Evolutionary conservation across 352 stramenopile species (phyloP), one percentile per base, ranked within the genome.

Genomic region (Globisporangium yorkense): DNA sequence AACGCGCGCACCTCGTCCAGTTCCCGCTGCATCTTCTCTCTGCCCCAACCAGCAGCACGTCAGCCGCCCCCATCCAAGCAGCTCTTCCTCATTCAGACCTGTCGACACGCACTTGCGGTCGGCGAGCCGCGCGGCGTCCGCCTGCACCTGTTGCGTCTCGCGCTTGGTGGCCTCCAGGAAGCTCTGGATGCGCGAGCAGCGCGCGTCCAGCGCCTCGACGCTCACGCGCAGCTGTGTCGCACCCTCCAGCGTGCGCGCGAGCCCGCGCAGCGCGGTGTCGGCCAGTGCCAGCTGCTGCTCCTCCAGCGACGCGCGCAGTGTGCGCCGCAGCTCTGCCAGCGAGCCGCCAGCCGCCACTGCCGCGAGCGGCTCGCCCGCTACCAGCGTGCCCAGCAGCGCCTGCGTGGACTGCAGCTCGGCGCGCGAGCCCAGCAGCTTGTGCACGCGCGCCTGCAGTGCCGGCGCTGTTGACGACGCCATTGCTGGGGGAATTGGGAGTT

Each of bases 101-200:
- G 37, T 12, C 16, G 16, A 13, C 4, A 57, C 66, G 51, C 40
- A 87, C 79, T 75, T 77, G 45, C 78, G 75, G 12, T 31, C 39
- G 2, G 73, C 63, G 15, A 89, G 65, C 21, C 59, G 56, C 0
- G 70, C 65, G 2, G 80, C 80, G 37, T 89, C 75, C 13, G 68
- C 70, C 61, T 88, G 75, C 41, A 85, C 80, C 47, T 89, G 75
- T 59, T 87, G 66, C 29, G 80, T 88, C 61, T 84, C 77, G 15
- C 58, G 67, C 56, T 89, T 85, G 39, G 80, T 89, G 3, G 67
- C 71, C 40, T 84, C 75, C 13, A 89, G 60, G 61, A 82, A 89
- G 24, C 51, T 55, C 61, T 85, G 67, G 21, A 89, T 69, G 1
- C 66, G 58, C 31, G 54, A 56, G 55, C 80, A 89, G 44, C 82